These are phyloP conservation scores for Zanthoxylum bungeanum DNA, from an alignment of 345 rosid species.

Conservation along the genomic window DNA sequence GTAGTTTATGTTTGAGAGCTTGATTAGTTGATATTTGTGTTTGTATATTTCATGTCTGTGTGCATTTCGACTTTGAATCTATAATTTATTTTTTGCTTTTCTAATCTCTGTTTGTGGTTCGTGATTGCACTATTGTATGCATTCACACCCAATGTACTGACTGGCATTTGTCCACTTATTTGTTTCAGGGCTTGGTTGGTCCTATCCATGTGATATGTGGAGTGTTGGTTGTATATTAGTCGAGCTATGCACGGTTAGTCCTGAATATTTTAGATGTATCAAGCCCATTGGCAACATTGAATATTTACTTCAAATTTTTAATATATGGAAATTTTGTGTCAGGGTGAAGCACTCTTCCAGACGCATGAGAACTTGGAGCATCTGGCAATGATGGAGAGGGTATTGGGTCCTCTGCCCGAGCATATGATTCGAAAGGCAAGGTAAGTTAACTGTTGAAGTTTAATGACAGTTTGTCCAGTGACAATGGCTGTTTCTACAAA, in stretches of 20 bases:
- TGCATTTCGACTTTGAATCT: not conserved
- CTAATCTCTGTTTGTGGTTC: not conserved
- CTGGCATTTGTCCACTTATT: not conserved
- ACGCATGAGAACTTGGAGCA: constrained; percentile 87
- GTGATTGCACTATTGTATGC: not conserved
- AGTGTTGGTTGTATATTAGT: constrained; percentile 77
- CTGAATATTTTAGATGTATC: not conserved
- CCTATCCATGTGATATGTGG: constrained; percentile 86
- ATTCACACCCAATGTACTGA: not conserved
- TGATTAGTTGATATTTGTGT: not conserved
- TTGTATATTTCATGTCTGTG: not conserved
- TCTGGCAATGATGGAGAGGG: constrained; percentile 83
- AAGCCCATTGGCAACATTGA: not conserved
- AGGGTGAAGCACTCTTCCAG: constrained; percentile 85
- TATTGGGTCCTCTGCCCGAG: constrained; percentile 62
- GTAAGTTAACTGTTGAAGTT: constrained; percentile 25
- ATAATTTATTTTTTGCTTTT: not conserved
- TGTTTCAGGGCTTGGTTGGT: constrained; percentile 78
- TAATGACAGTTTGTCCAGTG: not conserved
- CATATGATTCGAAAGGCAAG: constrained; percentile 53
- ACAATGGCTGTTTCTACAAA: not conserved
- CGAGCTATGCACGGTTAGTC: constrained; percentile 69
- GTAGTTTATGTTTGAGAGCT: not conserved
- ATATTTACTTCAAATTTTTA: constrained; percentile 6
- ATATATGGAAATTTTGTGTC: constrained; percentile 4